Evolutionary conservation across 2,329 filamentous ascomycete genomes (phyloP).

Genomic region (Sporothrix euskadiensis): DNA sequence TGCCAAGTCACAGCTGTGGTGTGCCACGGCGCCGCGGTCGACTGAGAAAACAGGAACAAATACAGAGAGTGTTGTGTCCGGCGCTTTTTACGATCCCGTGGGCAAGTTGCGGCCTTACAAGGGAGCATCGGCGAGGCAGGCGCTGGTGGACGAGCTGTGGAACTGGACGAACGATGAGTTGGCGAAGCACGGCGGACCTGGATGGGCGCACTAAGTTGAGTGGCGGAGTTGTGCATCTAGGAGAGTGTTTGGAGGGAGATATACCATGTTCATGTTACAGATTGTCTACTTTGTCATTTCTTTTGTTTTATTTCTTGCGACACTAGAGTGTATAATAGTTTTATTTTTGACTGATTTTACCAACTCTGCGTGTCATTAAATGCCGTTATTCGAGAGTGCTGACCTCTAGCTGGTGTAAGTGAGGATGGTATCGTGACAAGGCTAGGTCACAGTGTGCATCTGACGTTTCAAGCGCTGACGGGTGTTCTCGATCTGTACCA

Average conservation of each 20-base stretch:
- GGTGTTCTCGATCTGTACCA: neutral
- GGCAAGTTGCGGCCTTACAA: constrained; percentile 35
- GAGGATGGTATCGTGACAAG: neutral
- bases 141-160: constrained; percentile 43
- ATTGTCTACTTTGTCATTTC: neutral
- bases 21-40: constrained; percentile 36
- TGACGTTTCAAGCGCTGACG: neutral
- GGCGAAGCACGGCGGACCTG: constrained; percentile 20
- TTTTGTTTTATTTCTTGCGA: neutral
- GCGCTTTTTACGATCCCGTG: constrained; percentile 42
- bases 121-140: constrained; percentile 35
- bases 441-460: neutral
- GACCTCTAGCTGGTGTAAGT: neutral
- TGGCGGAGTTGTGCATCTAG: neutral
- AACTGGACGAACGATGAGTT: constrained; percentile 42
- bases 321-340: neutral
- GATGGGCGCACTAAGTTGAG: neutral
- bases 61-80: constrained; percentile 28
- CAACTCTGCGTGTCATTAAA: neutral
- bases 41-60: constrained; percentile 33
- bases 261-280: neutral
- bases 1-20: constrained; percentile 48
- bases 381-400: neutral
- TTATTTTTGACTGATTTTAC: neutral
- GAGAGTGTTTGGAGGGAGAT: neutral